Base-by-base conservation (phyloP, 306 rosid genomes). In the Medicago truncatula region DNA sequence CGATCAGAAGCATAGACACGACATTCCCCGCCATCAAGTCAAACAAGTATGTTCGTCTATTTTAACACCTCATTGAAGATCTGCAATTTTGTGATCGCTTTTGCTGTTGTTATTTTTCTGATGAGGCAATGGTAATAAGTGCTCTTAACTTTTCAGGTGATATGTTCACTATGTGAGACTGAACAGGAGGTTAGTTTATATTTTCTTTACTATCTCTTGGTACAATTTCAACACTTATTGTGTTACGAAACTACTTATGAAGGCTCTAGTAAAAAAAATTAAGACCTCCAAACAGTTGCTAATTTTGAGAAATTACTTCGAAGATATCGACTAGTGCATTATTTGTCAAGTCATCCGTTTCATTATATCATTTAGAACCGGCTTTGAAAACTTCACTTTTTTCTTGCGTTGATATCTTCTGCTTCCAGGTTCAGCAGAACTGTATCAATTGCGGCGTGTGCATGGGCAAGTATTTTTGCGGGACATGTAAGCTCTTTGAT, bases 401-500 rank as follows among this genome's bases (percentile, higher is more conserved):
- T 52, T 21, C 56, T 73, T 65, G 3, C 84, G 59, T 66, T 76
- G 46, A 21, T 81, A 69, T 80, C 64, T 82, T 46, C 72, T 66
- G n/a, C 57, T 52, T 52, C 20, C 89, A 90, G 97, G 94, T 88
- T 84, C 91, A 67, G 81, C 96, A 94, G 80, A 77, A 85, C 71
- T 94, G 97, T 80, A 70, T 82, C 14, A 91, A 86, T 41, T 94
- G 96, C 80, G 96, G 96, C 75, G 97, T 94, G 18, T 89, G 97
- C 39, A 89, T 91, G 93, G 93, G 93, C 18, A 89, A 88, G 59
- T 91, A 89, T 86, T 94, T 87, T 77, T 94, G 97, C n/a, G 87
- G 65, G 69, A 71, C 76, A 1, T 94, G 97, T 91, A 94, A 91
- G 80, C 89, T 94, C 41, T 90, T 88, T 74, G 94, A 94, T 81